Conservation (phyloP, 805 yeast genomes). For the Myxozyma sirexii region DNA sequence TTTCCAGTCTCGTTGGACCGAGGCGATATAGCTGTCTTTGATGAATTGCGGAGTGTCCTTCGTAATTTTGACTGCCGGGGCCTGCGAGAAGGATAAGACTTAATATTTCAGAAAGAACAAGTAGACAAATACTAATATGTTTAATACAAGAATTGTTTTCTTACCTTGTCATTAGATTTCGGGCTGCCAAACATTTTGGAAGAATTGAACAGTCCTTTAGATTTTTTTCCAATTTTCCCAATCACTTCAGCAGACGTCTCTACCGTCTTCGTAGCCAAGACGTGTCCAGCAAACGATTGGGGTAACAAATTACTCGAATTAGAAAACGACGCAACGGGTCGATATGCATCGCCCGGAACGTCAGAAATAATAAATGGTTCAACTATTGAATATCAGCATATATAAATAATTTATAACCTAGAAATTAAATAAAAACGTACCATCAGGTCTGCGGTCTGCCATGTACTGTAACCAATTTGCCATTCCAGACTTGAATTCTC, state of each 20-base stretch:
- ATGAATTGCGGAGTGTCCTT: not conserved
- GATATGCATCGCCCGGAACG: too few relatives aligned
- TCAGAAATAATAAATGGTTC: too few relatives aligned
- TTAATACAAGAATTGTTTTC: too few relatives aligned
- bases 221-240: conserved; percentile 17
- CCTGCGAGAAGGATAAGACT: not conserved
- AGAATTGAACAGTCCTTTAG: conserved; percentile 11
- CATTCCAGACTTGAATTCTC: conserved; percentile 5
- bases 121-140: too few relatives aligned
- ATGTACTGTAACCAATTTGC: conserved; percentile 19
- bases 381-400: too few relatives aligned
- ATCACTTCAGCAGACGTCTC: conserved; percentile 21
- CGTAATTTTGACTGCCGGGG: not conserved
- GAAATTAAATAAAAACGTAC: too few relatives aligned
- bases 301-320: too few relatives aligned
- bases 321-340: too few relatives aligned
- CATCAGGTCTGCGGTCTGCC: conserved; percentile 18
- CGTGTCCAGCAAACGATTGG: not conserved
- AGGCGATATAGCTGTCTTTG: not conserved
- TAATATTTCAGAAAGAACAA: not conserved
- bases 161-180: too few relatives aligned
- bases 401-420: too few relatives aligned
- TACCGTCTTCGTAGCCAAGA: conserved; percentile 13
- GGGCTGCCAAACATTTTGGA: conserved; percentile 8
- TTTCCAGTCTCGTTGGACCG: not conserved